phyloP scores from a whole-genome alignment of 768 basidiomycete species.

The Kwoniella bestiolae region DNA sequence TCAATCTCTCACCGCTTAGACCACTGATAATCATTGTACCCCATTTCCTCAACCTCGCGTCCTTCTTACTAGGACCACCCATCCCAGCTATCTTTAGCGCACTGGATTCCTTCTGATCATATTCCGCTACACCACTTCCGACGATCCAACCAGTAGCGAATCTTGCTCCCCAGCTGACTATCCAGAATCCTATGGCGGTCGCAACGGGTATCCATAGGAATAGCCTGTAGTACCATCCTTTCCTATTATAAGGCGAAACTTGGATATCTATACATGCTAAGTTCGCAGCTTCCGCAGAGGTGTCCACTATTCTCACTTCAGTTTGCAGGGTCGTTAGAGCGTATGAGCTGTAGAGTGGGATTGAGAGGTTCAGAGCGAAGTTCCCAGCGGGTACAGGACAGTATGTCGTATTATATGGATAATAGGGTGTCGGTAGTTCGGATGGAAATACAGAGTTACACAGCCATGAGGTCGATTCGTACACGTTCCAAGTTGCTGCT shows the following conservation, averaged over 20 bases:
- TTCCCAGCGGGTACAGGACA: conserved; percentile 81
- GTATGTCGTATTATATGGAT: conserved; percentile 60
- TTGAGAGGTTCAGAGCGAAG: conserved; percentile 74
- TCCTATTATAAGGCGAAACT: conserved; percentile 67
- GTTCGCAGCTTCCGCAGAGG: conserved; percentile 68
- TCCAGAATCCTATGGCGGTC: conserved; percentile 78
- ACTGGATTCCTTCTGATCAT: conserved; percentile 62
- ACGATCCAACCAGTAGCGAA: conserved; percentile 74
- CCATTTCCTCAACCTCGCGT: conserved; percentile 67
- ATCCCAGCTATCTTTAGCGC: conserved; percentile 28
- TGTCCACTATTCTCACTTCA: conserved; percentile 84
- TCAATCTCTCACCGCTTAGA: conserved; percentile 85
- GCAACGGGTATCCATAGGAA: conserved; percentile 66
- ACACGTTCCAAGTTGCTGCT: conserved; percentile 76
- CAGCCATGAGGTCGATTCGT: conserved; percentile 71
- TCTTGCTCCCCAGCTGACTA: conserved; percentile 65
- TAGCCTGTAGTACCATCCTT: conserved; percentile 60
- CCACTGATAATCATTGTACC: conserved; percentile 90
- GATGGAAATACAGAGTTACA: conserved; percentile 81
- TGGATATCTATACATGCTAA: conserved; percentile 78
- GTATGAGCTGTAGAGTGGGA: conserved; percentile 69
- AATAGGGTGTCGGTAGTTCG: conserved; percentile 62
- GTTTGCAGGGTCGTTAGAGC: conserved; percentile 83
- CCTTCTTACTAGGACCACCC: conserved; percentile 30
- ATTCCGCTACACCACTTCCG: conserved; percentile 67